A percentile compares a stretch with the other conserved stretches of the same genome.
Evolutionary conservation across 2,329 filamentous ascomycete species (phyloP).

Genomic region (Alternaria sp.): DNA sequence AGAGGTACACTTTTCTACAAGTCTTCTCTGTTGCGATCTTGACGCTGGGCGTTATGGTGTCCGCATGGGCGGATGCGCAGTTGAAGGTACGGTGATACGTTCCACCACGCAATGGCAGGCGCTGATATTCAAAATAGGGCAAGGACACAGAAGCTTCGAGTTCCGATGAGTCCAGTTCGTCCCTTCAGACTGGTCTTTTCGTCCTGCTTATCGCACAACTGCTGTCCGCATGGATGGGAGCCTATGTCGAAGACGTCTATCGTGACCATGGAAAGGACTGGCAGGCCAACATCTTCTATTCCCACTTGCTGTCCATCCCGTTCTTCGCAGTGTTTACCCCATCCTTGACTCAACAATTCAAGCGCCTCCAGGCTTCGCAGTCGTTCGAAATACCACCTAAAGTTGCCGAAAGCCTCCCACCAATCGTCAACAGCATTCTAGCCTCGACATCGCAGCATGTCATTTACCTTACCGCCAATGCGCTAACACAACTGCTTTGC

Average conservation of each 20-base stretch:
- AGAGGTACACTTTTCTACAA: constrained; percentile 81
- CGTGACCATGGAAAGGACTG: constrained; percentile 85
- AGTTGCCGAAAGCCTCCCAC: constrained; percentile 42
- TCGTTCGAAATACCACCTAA: constrained; percentile 59
- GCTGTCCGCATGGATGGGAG: constrained; percentile 90
- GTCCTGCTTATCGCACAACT: constrained; percentile 89
- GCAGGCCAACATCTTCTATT: constrained; percentile 97
- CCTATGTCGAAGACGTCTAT: constrained; percentile 94
- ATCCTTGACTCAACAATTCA: constrained; percentile 70
- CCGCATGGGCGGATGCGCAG: constrained; percentile 88
- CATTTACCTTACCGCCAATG: constrained; percentile 75
- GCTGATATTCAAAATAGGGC: constrained; percentile 47
- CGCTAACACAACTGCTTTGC: constrained; percentile 90
- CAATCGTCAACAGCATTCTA: constrained; percentile 40
- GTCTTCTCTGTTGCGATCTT: constrained; percentile 81
- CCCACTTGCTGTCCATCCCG: constrained; percentile 76
- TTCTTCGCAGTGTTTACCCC: constrained; percentile 77
- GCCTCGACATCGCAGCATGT: constrained; percentile 69
- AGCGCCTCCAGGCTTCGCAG: constrained; percentile 69
- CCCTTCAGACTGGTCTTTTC: constrained; percentile 74
- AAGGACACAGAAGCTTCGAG: constrained; percentile 55
- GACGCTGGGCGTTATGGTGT: constrained; percentile 84
- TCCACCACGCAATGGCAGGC: constrained; percentile 5
- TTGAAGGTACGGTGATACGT: constrained; percentile 70
- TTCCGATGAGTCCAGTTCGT: constrained; percentile 51